phyloP scores from a whole-genome alignment of 78 protist species.

The Creolimax fragrantissima region DNA sequence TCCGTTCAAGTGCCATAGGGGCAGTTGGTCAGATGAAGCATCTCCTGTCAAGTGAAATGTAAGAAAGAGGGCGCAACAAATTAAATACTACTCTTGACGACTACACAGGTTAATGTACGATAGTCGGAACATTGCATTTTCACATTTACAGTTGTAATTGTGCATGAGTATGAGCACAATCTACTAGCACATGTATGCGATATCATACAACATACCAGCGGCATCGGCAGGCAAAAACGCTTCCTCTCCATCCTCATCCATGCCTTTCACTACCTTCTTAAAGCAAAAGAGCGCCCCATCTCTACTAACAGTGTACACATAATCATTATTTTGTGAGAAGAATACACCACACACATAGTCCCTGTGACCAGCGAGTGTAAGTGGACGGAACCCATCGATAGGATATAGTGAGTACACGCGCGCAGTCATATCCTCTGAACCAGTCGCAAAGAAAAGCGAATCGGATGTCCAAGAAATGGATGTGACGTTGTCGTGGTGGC shows the following conservation, averaged over 20 bases:
- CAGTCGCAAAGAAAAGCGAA: constrained; percentile 20
- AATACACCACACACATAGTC: not conserved
- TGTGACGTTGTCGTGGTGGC: constrained; percentile 33
- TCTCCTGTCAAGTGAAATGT: not conserved
- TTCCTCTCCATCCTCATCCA: not conserved
- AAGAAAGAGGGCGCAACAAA: too few species aligned
- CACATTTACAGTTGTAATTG: too few species aligned
- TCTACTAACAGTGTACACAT: constrained; percentile 7
- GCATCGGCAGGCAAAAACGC: not conserved
- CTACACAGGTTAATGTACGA: too few species aligned
- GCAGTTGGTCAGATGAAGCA: not conserved
- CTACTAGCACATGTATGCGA: too few species aligned
- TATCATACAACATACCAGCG: not conserved
- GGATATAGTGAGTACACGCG: constrained; percentile 27
- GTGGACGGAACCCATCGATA: not conserved
- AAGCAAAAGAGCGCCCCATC: constrained; percentile 8
- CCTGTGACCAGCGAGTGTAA: constrained; percentile 31
- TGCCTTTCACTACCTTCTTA: not conserved
- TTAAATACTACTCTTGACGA: too few species aligned
- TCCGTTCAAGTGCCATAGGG: not conserved
- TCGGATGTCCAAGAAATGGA: constrained; percentile 38
- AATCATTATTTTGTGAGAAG: not conserved
- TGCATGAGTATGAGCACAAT: too few species aligned
- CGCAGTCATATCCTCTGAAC: constrained; percentile 26
- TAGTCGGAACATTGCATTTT: too few species aligned